Base-by-base conservation (phyloP, 352 stramenopile species). In the Elongisporangium anandrum region DNA sequence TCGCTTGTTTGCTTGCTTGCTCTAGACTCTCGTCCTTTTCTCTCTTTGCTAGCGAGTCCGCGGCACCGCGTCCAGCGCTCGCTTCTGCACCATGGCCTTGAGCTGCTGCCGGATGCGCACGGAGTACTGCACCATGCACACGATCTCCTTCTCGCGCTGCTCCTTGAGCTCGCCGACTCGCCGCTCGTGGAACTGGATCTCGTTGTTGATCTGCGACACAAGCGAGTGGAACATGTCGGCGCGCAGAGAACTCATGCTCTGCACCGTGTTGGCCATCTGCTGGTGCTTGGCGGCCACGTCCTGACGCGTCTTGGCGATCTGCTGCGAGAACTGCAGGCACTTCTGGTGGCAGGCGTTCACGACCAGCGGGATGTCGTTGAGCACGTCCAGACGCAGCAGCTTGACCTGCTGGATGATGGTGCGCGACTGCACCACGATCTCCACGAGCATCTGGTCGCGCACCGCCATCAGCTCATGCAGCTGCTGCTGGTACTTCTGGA, bases 101-200 rank as follows among this genome's bases (percentile, higher is more conserved):
- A 93, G 61, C 4, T 60, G 56, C 17, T 88, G 68, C n/a, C 83
- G 83, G 13, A 91, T 61, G 0, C 61, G 29, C 0, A 45, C 26
- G 52, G 72, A 79, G 65, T 88, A 93, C 64, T 93, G 83, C 48
- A 93, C 81, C 39, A 93, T 77, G 0, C 79, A 76, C 23, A 91
- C 70, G 20, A 91, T 77, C 59, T 90, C 81, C 24, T 74, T 72
- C n/a, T 90, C 72, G 16, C 81, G 75, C 34, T 78, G 70, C n/a
- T 84, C 71, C 45, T 81, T 76, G 12, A 73, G 70, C 10, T 67
- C 55, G 23, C 53, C 56, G 19, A 86, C 77, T 3, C 48, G 66
- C 47, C 76, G 64, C 22, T 88, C 70, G 6, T 79, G 64, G 34
- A 61, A 45, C 21, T 83, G 66, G n/a, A 93, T 85, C 5, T 64